phyloP scores from a whole-genome alignment of 257 asterid species.

The Jacaranda mimosifolia region DNA sequence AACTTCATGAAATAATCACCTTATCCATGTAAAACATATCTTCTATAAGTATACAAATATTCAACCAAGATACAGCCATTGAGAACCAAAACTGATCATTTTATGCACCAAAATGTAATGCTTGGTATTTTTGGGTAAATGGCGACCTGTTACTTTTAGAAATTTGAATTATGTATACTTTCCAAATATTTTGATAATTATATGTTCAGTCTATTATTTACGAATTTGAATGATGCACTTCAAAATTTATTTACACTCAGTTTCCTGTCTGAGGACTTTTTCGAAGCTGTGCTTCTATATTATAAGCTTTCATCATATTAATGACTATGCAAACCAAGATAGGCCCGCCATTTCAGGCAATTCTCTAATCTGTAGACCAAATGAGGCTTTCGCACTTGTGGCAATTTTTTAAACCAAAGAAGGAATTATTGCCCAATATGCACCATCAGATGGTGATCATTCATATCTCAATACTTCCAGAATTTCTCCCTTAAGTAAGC shows the following conservation, averaged over 20 bases:
- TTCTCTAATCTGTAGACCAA: conserved; percentile 2
- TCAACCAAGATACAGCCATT: conserved; percentile 16
- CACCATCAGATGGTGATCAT: conserved; percentile 11
- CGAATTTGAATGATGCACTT: conserved; percentile 20
- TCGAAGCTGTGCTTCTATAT: neutral
- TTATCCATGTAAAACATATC: conserved; percentile 24
- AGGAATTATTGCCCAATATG: neutral
- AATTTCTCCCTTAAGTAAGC: conserved; percentile 22
- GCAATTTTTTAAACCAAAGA: conserved; percentile 23
- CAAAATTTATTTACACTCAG: conserved; percentile 4
- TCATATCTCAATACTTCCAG: conserved; percentile 4
- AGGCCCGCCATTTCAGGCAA: conserved; percentile 29
- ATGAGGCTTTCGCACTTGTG: neutral
- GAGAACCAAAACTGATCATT: conserved; percentile 18
- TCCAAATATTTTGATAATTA: neutral
- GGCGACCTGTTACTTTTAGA: conserved; percentile 7
- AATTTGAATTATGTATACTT: conserved; percentile 14
- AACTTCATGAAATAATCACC: neutral
- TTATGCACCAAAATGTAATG: neutral
- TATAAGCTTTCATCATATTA: conserved; percentile 2
- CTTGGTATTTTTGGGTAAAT: conserved; percentile 2
- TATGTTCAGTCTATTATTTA: conserved; percentile 11
- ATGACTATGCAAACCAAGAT: neutral
- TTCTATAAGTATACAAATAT: neutral
- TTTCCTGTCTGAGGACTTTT: conserved; percentile 7